Conservation (phyloP, 179 eudicot species). For the Beta macrorhiza region DNA sequence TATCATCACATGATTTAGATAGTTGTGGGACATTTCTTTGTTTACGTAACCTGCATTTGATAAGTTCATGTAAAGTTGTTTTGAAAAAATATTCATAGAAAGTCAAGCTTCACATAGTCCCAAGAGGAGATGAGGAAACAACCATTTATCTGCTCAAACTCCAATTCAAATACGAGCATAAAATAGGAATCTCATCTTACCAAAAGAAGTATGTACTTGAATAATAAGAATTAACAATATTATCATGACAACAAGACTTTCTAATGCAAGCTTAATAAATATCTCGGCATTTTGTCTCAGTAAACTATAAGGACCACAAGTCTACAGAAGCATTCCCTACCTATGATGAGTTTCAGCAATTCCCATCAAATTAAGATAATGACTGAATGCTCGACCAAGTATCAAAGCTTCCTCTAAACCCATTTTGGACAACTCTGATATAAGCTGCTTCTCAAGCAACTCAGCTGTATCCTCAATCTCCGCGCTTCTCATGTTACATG, state of each 20-base stretch:
- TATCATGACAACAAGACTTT: no score
- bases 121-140: neutral
- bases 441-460: constrained; percentile 71
- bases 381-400: constrained; percentile 76
- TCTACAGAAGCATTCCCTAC: constrained; percentile 31
- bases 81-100: neutral
- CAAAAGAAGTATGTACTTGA: neutral
- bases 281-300: neutral
- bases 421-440: constrained; percentile 75
- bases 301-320: neutral
- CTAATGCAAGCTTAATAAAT: neutral
- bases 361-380: constrained; percentile 71
- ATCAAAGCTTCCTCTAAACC: constrained; percentile 65
- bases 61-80: neutral
- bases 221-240: neutral
- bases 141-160: constrained; percentile 1
- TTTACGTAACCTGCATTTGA: constrained; percentile 56
- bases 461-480: constrained; percentile 82
- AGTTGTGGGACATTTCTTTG: constrained; percentile 40
- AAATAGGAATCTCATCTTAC: neutral
- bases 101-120: neutral
- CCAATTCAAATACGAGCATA: neutral
- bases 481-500: constrained; percentile 69
- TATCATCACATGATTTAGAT: constrained; percentile 87
- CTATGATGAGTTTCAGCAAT: constrained; percentile 96